Evolutionary conservation across 2,329 filamentous ascomycete genomes (phyloP).

Genomic region (Tetracladium maxilliforme): DNA sequence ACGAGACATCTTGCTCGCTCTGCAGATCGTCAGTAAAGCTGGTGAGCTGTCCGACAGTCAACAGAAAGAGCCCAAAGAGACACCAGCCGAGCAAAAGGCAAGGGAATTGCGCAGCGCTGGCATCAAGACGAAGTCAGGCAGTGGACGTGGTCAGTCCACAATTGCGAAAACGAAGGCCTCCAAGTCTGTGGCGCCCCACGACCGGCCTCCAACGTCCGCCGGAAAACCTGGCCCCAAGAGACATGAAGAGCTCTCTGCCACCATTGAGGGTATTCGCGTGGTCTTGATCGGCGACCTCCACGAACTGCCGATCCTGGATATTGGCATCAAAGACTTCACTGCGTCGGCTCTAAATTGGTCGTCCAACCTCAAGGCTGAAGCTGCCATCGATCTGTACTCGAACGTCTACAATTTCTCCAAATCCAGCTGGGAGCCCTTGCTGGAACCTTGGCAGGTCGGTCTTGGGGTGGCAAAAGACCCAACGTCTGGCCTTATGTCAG

Average conservation of each 20-base stretch:
- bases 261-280: slow-evolving; percentile 76
- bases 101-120: slow-evolving; percentile 34
- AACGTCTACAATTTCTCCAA: slow-evolving; percentile 99
- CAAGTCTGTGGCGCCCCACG: slow-evolving; percentile 14
- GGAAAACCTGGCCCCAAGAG: slow-evolving; percentile 30
- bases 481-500: slow-evolving; percentile 58
- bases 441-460: slow-evolving; percentile 94
- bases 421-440: slow-evolving; percentile 90
- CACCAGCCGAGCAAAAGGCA: slow-evolving; percentile 36
- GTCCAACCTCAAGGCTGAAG: slow-evolving; percentile 70
- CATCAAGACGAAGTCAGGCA: slow-evolving; percentile 39
- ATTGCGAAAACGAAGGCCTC: slow-evolving; percentile 25
- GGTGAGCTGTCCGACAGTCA: slow-evolving; percentile 65
- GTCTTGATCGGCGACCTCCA: slow-evolving; percentile 93
- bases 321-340: slow-evolving; percentile 82
- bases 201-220: slow-evolving; percentile 17
- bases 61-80: slow-evolving; percentile 29
- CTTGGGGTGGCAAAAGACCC: slow-evolving; percentile 73
- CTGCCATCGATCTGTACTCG: slow-evolving; percentile 82
- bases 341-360: slow-evolving; percentile 86
- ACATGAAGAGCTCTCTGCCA: slow-evolving; percentile 70
- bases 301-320: slow-evolving; percentile 86
- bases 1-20: slow-evolving; percentile 83
- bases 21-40: slow-evolving; percentile 84
- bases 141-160: slow-evolving; percentile 38